Base-by-base conservation (phyloP, 257 asterid species). In the Solanum peruvianum region DNA sequence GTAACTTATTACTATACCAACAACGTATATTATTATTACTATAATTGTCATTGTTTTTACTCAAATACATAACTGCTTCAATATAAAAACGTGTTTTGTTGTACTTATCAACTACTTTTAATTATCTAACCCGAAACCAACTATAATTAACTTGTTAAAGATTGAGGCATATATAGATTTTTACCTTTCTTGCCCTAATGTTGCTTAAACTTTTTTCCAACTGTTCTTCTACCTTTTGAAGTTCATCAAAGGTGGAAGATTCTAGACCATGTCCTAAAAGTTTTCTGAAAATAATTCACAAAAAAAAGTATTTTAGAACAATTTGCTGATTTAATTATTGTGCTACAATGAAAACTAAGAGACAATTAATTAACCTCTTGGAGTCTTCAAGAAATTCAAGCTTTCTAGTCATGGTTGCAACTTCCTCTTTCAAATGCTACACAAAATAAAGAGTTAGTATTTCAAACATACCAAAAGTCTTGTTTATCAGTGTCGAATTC, bases 151-250 rank as follows among this genome's bases (percentile, higher is more conserved):
- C 75, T 69, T 29, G 41, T 29, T 15, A 14, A 29, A 31, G 11
- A 69, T 69, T 8, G n/a, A 69, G 20, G 42, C 6, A 29, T 29
- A 58, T 4, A 62, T 62, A 11, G 31, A n/a, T 4, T 62, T 10
- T n/a, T 62, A 93, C 97, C 97, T 94, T 94, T 82, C 91, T 91
- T 29, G 89, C 89, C 85, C 92, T 87, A 77, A 93, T 89, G 56
- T 85, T 90, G 83, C 88, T 87, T 82, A 94, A 81, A 87, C 97
- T 92, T 91, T 39, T 71, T 56, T 90, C 92, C 92, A 92, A 85
- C 85, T 93, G 92, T 71, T 29, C 83, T 89, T 94, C 92, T 35
- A 93, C 76, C 75, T 90, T 87, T 56, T 87, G 90, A 81, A 94
- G 85, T 72, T 94, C 97, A 70, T 82, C 92, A 44, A 76, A 14